Percentiles rank a stretch among this genome's conserved stretches.
Conservation (phyloP, 495 filamentous ascomycete genomes). For the Lasiosphaeriaceae sp. region DNA sequence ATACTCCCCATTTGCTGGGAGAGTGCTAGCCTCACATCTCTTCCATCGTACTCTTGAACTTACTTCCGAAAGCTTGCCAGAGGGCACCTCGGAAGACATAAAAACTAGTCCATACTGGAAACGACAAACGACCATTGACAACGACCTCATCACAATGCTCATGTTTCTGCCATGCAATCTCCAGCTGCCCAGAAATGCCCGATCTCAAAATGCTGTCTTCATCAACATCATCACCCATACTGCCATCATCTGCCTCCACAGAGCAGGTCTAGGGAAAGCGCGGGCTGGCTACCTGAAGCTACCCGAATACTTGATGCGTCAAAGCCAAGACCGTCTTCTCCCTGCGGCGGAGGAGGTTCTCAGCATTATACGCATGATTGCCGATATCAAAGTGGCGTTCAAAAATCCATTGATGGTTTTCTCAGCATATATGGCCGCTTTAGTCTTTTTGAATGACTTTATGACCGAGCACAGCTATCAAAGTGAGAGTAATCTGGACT, state of each 20-base stretch:
- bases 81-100: not conserved
- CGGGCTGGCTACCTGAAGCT: not conserved
- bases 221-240: constrained; percentile 4
- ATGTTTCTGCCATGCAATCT: constrained; percentile 8
- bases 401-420: constrained; percentile 5
- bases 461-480: not conserved
- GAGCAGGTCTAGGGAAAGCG: not conserved
- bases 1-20: constrained; percentile 2
- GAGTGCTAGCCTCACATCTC: constrained; percentile 4
- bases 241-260: constrained; percentile 13
- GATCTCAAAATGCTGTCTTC: constrained; percentile 2
- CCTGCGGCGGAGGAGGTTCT: constrained; percentile 9
- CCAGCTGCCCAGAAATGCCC: not conserved
- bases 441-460: constrained; percentile 5
- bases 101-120: constrained; percentile 7
- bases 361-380: not conserved
- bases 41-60: constrained; percentile 8
- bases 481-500: constrained; percentile 5
- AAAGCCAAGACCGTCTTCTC: constrained; percentile 1
- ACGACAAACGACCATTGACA: constrained; percentile 4
- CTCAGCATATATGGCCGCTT: constrained; percentile 6
- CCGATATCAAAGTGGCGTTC: not conserved
- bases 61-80: not conserved
- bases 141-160: not conserved
- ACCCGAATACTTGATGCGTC: not conserved